phyloP scores from a whole-genome alignment of 805 yeast species.

The Pichia insulana region DNA sequence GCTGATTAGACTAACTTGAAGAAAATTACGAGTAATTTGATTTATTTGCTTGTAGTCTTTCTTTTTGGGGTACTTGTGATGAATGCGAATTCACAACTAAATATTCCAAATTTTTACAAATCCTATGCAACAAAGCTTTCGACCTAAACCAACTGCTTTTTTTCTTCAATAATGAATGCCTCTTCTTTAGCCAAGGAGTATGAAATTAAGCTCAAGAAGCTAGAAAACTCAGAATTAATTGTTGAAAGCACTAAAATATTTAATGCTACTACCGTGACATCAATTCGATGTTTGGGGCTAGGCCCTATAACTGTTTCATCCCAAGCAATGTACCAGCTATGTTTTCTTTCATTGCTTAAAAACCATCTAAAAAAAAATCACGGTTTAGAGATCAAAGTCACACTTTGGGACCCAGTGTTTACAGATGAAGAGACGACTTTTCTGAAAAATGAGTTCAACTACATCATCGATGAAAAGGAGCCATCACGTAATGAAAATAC shows the following conservation, averaged over 20 bases:
- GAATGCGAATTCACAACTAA: no score
- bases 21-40: no score
- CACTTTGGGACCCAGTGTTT: conserved; percentile 28
- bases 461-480: conserved; percentile 11
- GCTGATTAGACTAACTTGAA: no score
- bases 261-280: not conserved
- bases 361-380: conserved; percentile 7
- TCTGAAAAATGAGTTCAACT: conserved; percentile 11
- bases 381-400: conserved; percentile 6
- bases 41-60: no score
- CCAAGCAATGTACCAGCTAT: conserved; percentile 24
- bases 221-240: not conserved
- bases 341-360: conserved; percentile 16
- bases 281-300: conserved; percentile 24
- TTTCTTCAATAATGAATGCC: no score
- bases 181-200: not conserved
- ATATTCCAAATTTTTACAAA: no score
- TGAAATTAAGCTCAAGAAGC: not conserved
- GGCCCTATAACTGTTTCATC: conserved; percentile 21
- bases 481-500: not conserved
- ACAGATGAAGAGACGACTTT: conserved; percentile 16
- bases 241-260: not conserved
- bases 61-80: no score
- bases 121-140: no score
- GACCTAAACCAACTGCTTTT: no score